A percentile compares a stretch with the other conserved stretches of the same genome.
These are phyloP conservation scores for Piedraia hortae DNA, from an alignment of 2,329 filamentous ascomycete genomes.

Conservation along the genomic window DNA sequence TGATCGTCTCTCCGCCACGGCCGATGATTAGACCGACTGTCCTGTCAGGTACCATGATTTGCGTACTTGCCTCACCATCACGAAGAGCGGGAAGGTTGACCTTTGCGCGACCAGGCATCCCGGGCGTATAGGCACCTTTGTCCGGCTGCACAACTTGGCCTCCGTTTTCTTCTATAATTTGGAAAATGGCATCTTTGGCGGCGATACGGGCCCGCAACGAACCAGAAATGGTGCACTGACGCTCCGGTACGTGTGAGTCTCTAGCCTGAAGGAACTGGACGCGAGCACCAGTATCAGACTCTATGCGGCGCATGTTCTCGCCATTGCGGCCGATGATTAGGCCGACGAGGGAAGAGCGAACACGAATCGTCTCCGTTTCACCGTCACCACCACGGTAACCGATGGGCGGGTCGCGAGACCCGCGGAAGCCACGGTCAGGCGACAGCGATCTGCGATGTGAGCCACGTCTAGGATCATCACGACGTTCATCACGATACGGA, in stretches of 20 bases:
- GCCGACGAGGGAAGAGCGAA: slow-evolving; percentile 66
- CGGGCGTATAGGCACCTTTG: slow-evolving; percentile 12
- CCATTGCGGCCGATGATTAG: slow-evolving; percentile 76
- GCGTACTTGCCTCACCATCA: slow-evolving; percentile 61
- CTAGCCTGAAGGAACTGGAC: slow-evolving; percentile 68
- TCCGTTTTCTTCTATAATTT: slow-evolving; percentile 67
- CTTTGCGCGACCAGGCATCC: slow-evolving; percentile 12
- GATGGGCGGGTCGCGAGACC: slow-evolving; percentile 6
- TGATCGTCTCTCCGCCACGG: slow-evolving; percentile 77
- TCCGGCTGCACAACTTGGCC: slow-evolving; percentile 19
- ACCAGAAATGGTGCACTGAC: slow-evolving; percentile 68
- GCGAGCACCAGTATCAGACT: slow-evolving; percentile 53
- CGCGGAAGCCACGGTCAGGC: slow-evolving; percentile 18
- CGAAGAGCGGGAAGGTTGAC: slow-evolving; percentile 26
- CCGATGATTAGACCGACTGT: slow-evolving; percentile 84
- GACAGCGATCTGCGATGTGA: slow-evolving; percentile 45
- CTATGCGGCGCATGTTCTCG: slow-evolving; percentile 66
- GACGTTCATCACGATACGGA: slow-evolving; percentile 63
- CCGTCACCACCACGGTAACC: slow-evolving; percentile 22
- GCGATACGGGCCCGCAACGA: slow-evolving; percentile 41
- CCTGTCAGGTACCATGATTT: slow-evolving; percentile 85
- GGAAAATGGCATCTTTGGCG: slow-evolving; percentile 59
- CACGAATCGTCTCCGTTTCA: slow-evolving; percentile 60
- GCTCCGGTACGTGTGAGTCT: slow-evolving; percentile 40
- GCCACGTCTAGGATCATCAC: slow-evolving; percentile 32